phyloP scores from a whole-genome alignment of 2,329 filamentous ascomycete species.

The Paradendryphiella salina region DNA sequence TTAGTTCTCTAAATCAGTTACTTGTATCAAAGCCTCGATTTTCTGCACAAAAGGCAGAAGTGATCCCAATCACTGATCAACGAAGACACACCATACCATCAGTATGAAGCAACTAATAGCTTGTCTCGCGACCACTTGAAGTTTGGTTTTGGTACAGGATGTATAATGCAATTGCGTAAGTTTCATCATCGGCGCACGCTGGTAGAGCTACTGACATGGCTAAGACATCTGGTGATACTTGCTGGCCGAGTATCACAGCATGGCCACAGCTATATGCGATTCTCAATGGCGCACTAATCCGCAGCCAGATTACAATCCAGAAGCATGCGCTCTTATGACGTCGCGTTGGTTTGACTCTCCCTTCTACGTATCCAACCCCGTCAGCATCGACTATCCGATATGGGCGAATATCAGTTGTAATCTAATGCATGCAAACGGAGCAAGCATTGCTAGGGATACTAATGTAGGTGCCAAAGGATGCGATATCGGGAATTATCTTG shows the following conservation, averaged over 20 bases:
- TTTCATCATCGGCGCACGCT: neutral
- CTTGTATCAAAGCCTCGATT: too few relatives aligned
- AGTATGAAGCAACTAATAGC: too few relatives aligned
- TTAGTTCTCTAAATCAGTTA: too few relatives aligned
- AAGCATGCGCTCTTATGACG: conserved; percentile 23
- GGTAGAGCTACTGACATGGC: neutral
- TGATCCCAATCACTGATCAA: too few relatives aligned
- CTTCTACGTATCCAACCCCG: conserved; percentile 31
- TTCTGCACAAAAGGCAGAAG: too few relatives aligned
- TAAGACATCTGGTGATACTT: conserved; percentile 18
- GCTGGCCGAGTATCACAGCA: conserved; percentile 28
- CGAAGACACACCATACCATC: too few relatives aligned
- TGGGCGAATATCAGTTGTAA: conserved; percentile 34
- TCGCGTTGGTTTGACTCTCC: conserved; percentile 36
- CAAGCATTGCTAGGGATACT: conserved; percentile 31
- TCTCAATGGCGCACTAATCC: conserved; percentile 27
- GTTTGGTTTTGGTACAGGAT: neutral
- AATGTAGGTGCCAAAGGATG: conserved; percentile 30
- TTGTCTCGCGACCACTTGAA: too few relatives aligned
- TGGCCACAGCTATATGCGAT: conserved; percentile 30
- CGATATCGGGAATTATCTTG: conserved; percentile 29
- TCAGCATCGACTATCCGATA: conserved; percentile 36
- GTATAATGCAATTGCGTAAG: conserved; percentile 30
- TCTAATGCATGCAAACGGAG: conserved; percentile 37
- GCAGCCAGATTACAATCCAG: conserved; percentile 24